A percentile compares a stretch with the other conserved stretches of the same genome.
phyloP scores from a whole-genome alignment of 257 asterid genomes.

The Rubia yunnanensis region DNA sequence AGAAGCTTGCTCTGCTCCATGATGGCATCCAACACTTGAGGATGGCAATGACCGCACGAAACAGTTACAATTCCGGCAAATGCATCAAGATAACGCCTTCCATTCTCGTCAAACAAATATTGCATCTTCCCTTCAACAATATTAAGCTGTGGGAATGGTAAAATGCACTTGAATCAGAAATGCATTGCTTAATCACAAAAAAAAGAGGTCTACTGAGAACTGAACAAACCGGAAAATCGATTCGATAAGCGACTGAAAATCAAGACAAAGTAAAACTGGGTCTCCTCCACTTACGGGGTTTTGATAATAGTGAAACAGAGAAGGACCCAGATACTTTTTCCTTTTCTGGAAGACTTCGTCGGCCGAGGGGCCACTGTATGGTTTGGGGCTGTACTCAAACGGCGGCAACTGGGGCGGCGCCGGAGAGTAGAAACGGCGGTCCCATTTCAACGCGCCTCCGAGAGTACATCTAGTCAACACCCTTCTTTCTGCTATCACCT shows the following conservation, averaged over 20 bases:
- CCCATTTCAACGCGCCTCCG: not conserved
- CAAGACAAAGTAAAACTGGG: not conserved
- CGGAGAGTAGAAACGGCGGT: slow-evolving; percentile 9
- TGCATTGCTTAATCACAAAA: not conserved
- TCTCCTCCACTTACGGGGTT: slow-evolving; percentile 57
- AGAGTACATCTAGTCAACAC: not conserved
- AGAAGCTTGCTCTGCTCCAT: slow-evolving; percentile 85
- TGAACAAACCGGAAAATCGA: not conserved
- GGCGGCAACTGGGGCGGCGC: slow-evolving; percentile 57
- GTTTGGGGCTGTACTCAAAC: slow-evolving; percentile 62
- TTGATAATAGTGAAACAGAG: slow-evolving; percentile 74
- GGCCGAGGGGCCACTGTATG: slow-evolving; percentile 68
- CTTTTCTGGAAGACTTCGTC: slow-evolving; percentile 77
- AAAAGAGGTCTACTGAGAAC: not conserved
- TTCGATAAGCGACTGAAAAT: not conserved
- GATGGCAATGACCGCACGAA: slow-evolving; percentile 96
- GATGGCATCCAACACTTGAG: slow-evolving; percentile 57
- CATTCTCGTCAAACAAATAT: slow-evolving; percentile 78
- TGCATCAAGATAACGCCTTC: slow-evolving; percentile 90
- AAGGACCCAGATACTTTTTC: slow-evolving; percentile 67
- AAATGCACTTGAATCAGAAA: not conserved
- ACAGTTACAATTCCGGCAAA: slow-evolving; percentile 96
- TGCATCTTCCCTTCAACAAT: slow-evolving; percentile 98
- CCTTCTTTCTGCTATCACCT: slow-evolving; percentile 3
- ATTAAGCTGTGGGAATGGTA: slow-evolving; percentile 46